Percentiles rank a stretch among this genome's conserved stretches.
Conservation (phyloP, 495 filamentous ascomycete species). For the Physcia stellaris region DNA sequence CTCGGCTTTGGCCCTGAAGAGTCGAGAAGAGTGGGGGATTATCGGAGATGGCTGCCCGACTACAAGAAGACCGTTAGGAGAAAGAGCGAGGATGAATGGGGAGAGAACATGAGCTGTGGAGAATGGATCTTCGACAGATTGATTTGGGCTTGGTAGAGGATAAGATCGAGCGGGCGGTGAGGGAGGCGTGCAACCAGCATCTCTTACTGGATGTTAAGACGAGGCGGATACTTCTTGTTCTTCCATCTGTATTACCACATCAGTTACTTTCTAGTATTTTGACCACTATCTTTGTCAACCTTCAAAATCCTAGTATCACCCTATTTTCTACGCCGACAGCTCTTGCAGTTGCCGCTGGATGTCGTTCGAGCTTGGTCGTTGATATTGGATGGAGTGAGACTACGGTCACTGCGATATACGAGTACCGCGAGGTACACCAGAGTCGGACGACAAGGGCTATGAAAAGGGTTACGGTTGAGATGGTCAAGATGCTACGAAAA, state of each 20-base stretch:
- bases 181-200: constrained; percentile 77
- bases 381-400: constrained; percentile 91
- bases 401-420: constrained; percentile 66
- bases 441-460: constrained; percentile 60
- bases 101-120: constrained; percentile 70
- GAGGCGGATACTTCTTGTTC: constrained; percentile 51
- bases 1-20: constrained; percentile 59
- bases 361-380: constrained; percentile 67
- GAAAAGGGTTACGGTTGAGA: constrained; percentile 51
- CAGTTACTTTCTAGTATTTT: constrained; percentile 61
- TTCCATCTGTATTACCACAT: constrained; percentile 69
- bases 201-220: constrained; percentile 63
- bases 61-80: constrained; percentile 31
- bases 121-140: constrained; percentile 51
- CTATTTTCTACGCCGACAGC: constrained; percentile 63
- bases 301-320: constrained; percentile 69
- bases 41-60: constrained; percentile 50
- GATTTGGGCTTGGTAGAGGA: constrained; percentile 74
- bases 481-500: constrained; percentile 45
- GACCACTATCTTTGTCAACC: constrained; percentile 62
- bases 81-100: constrained; percentile 45
- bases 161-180: constrained; percentile 71
- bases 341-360: constrained; percentile 60
- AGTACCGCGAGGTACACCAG: constrained; percentile 65
- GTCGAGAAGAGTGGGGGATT: constrained; percentile 71